phyloP scores from a whole-genome alignment of 163 green algal species.

The Prototheca cutis region DNA sequence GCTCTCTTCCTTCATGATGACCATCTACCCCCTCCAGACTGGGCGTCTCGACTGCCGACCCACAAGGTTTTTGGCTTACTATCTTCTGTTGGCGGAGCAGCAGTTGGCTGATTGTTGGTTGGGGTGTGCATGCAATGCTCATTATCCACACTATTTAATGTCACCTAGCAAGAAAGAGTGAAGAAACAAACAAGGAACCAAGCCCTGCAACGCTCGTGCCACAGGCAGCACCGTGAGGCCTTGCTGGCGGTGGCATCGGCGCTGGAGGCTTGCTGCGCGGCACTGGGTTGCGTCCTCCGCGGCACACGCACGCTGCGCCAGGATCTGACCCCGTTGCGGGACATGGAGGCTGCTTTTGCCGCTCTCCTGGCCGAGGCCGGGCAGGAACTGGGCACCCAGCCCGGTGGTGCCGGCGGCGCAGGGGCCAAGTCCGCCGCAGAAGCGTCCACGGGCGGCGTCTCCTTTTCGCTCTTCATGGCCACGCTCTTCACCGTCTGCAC shows the following conservation, averaged over 20 bases:
- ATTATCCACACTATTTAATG: no score
- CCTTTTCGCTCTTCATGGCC: constrained; percentile 5
- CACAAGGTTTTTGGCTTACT: no score
- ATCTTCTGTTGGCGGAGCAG: no score
- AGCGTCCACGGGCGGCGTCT: neutral
- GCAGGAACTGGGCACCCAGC: neutral
- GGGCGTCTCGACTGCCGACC: neutral
- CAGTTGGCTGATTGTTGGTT: no score
- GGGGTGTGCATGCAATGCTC: no score
- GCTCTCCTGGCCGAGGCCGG: neutral
- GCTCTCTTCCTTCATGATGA: constrained; percentile 13
- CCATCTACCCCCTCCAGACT: constrained; percentile 10
- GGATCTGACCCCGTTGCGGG: constrained; percentile 5
- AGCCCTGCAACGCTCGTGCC: no score
- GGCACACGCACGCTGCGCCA: neutral
- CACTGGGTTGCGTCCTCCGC: constrained; percentile 4
- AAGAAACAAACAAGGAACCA: no score
- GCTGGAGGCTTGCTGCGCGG: neutral
- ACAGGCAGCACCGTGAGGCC: neutral
- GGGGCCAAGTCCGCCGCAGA: neutral
- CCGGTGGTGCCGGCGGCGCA: neutral
- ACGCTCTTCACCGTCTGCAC: neutral
- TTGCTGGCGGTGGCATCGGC: constrained; percentile 2
- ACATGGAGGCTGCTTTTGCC: constrained; percentile 4
- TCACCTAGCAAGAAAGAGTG: no score